Base-by-base conservation (phyloP, 192 early-diverging fungal species). In the Coemansia sp. region DNA sequence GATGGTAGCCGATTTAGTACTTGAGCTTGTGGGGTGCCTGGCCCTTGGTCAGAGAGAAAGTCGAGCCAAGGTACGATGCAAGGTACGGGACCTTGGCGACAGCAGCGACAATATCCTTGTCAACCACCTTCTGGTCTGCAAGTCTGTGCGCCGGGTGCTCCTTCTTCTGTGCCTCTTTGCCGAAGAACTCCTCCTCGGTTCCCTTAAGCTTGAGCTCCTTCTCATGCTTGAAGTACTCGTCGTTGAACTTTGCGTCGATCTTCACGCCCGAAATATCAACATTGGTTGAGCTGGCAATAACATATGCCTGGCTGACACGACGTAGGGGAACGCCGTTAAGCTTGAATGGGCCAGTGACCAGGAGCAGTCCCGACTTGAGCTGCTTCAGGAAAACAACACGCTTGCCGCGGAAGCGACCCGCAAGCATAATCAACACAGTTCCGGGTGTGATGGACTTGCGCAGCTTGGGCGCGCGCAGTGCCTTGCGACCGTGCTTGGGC, bases 201-300 rank as follows among this genome's bases (percentile, higher is more conserved):
- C 85, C 86, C 79, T 88, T 88, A 67, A 86, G 85, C 83, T 88
- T 91, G 68, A 81, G 69, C 54, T 79, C 85, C 80, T 88, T 85
- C 74, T 86, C 84, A 68, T 83, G 78, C 84, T 92, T 92, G 86
- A 99, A 99, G 90, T 93, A 95, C 54, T 83, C 88, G 82, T 99
- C 97, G 87, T 88, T 86, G 81, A 97, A 87, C 88, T 93, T 88
- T 66, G 64, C 58, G 54, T 70, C 68, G 57, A 89, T 86, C 73
- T 86, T 83, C 78, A 88, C 85, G 65, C 81, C 82, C 62, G 88
- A 84, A 57, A 99, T 56, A 73, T 99, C 94, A 58, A 99, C 73
- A 88, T 96, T 98, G 88, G 97, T 98, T 72, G 97, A 98, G 75
- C 96, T 99, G 73, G 96, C 96, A 81, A 98, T 91, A 71, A 94